phyloP scores from a whole-genome alignment of 805 yeast genomes.

The Sugiyamaella floridensis region DNA sequence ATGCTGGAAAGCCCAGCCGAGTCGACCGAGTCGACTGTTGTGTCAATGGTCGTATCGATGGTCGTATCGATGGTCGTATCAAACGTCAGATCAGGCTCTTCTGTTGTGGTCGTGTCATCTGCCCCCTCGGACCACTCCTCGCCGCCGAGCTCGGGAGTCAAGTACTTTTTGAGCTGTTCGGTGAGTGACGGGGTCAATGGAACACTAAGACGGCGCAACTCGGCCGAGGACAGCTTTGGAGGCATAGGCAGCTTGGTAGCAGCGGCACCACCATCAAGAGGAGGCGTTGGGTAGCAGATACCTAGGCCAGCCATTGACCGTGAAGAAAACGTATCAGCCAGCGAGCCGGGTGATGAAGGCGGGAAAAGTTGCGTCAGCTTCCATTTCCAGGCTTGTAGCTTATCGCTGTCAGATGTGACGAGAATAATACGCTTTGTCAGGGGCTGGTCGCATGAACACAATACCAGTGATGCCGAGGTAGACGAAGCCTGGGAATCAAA shows the following conservation, averaged over 20 bases:
- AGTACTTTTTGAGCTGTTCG: constrained; percentile 13
- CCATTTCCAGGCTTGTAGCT: constrained; percentile 11
- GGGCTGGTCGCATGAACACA: background rate
- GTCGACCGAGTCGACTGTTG: background rate
- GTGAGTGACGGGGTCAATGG: constrained; percentile 10
- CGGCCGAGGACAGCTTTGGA: background rate
- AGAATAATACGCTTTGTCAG: background rate
- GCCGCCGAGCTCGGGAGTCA: constrained; percentile 5
- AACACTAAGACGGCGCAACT: constrained; percentile 3
- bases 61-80: background rate
- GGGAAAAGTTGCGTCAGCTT: constrained; percentile 6
- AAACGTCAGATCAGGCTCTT: background rate
- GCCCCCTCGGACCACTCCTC: background rate
- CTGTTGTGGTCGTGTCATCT: background rate
- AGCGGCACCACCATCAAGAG: constrained; percentile 1
- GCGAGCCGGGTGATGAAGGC: background rate
- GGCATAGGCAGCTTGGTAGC: background rate
- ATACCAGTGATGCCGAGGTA: background rate
- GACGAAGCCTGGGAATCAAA: background rate
- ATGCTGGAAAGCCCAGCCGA: background rate
- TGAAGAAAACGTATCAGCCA: background rate
- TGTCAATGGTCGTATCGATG: background rate
- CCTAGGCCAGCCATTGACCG: constrained; percentile 2
- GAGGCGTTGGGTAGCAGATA: background rate
- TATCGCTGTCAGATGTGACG: background rate